Percentiles rank a stretch among this genome's conserved stretches.
Conservation (phyloP, 2,329 filamentous ascomycete species). For the Scleromitrula shiraiana region DNA sequence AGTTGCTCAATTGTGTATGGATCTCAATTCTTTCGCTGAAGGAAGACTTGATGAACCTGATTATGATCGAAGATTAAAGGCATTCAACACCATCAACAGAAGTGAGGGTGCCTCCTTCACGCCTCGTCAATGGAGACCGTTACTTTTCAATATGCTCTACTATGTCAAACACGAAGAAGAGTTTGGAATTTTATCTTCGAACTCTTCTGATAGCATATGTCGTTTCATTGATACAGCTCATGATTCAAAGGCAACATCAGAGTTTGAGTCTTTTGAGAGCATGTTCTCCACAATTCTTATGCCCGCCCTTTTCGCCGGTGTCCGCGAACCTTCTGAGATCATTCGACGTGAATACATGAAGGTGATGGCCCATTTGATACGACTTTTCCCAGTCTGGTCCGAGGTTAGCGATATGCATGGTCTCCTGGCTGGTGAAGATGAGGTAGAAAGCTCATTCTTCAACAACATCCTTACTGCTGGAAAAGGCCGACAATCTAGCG, state of each 20-base stretch:
- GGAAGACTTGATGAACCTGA: conserved; percentile 76
- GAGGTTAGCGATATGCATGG: conserved; percentile 66
- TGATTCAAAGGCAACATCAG: conserved; percentile 33
- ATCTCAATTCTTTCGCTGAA: conserved; percentile 71
- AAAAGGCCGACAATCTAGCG: conserved; percentile 74
- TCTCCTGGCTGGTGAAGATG: conserved; percentile 59
- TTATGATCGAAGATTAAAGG: conserved; percentile 71
- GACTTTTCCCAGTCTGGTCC: conserved; percentile 59
- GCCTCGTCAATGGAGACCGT: conserved; percentile 72
- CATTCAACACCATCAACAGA: conserved; percentile 66
- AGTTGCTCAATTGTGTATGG: conserved; percentile 62
- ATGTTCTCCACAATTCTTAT: conserved; percentile 60
- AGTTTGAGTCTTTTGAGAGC: conserved; percentile 42
- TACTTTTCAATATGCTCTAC: conserved; percentile 84
- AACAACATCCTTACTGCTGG: conserved; percentile 87
- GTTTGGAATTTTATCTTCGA: conserved; percentile 70
- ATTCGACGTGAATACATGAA: conserved; percentile 76
- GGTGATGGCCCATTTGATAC: conserved; percentile 71
- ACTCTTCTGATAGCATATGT: conserved; percentile 73
- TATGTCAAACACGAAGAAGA: conserved; percentile 83
- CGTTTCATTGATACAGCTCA: conserved; percentile 63
- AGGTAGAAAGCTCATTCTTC: conserved; percentile 66
- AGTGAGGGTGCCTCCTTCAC: conserved; percentile 52
- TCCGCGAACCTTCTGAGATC: conserved; percentile 71
- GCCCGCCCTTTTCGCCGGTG: conserved; percentile 67